Percentiles rank a stretch among this genome's conserved stretches.
These are phyloP conservation scores for Russula griseocarnosa DNA, from an alignment of 768 basidiomycete genomes.

Conservation along the genomic window DNA sequence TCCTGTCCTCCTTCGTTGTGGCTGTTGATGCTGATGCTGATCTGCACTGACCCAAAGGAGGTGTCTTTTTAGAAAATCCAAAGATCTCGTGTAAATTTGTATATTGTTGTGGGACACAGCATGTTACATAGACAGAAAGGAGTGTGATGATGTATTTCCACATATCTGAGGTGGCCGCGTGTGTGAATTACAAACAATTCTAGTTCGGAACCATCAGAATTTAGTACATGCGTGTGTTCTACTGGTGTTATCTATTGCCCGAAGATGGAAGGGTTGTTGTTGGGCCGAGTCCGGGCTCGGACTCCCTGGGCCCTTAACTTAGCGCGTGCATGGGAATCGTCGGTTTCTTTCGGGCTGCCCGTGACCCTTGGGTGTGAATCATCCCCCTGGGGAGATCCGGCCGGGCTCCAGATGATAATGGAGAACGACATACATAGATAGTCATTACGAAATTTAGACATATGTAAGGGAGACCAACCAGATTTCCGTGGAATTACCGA, in stretches of 20 bases:
- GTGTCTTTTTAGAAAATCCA: background rate
- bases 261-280: background rate
- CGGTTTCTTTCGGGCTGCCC: background rate
- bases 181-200: slow-evolving; percentile 1
- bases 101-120: slow-evolving; percentile 3
- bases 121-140: background rate
- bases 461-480: no score
- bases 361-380: background rate
- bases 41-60: slow-evolving; percentile 5
- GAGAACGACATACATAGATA: background rate
- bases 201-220: slow-evolving; percentile 18
- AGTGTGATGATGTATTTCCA: slow-evolving; percentile 20
- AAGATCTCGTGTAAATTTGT: slow-evolving; percentile 16
- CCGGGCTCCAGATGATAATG: background rate
- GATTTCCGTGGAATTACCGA: background rate
- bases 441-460: no score
- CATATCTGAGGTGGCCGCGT: slow-evolving; percentile 11
- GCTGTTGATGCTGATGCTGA: slow-evolving; percentile 19
- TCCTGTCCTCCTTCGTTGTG: background rate
- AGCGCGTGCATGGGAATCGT: slow-evolving; percentile 8
- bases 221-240: background rate
- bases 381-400: slow-evolving; percentile 9
- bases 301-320: background rate
- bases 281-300: background rate
- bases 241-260: slow-evolving; percentile 13